These are phyloP conservation scores for Suillus decipiens DNA, from an alignment of 768 basidiomycete genomes.

Conservation along the genomic window DNA sequence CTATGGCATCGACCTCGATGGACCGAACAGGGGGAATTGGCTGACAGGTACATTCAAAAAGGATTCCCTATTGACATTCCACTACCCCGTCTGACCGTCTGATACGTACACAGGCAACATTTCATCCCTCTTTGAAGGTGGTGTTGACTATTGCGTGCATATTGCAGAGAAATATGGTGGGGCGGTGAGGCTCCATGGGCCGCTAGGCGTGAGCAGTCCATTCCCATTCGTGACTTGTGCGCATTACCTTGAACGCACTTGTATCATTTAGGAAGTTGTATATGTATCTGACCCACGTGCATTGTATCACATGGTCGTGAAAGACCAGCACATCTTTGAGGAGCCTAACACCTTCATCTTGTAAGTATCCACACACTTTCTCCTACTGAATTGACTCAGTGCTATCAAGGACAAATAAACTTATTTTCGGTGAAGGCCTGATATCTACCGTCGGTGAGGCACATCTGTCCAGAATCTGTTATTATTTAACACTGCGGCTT, in stretches of 20 bases:
- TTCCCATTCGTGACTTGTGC: neutral
- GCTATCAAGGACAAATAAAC: constrained; percentile 6
- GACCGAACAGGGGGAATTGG: neutral
- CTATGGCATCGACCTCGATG: constrained; percentile 1
- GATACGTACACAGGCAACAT: constrained; percentile 33
- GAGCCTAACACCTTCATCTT: constrained; percentile 45
- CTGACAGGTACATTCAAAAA: neutral
- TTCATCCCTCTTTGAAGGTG: constrained; percentile 34
- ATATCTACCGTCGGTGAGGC: constrained; percentile 1
- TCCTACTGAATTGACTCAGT: neutral
- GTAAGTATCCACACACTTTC: constrained; percentile 30
- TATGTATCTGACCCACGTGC: constrained; percentile 52
- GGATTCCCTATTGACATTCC: neutral
- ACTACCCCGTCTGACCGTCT: neutral
- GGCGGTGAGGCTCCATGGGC: constrained; percentile 46
- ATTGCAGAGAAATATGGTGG: constrained; percentile 37
- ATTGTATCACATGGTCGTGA: constrained; percentile 48
- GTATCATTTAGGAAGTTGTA: constrained; percentile 37
- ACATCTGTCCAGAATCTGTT: neutral
- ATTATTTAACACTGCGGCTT: constrained; percentile 7
- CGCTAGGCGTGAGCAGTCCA: constrained; percentile 44
- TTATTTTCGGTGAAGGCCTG: constrained; percentile 8
- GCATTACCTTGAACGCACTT: neutral
- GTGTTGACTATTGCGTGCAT: constrained; percentile 38
- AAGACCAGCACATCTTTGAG: constrained; percentile 52